Base-by-base conservation (phyloP, 495 filamentous ascomycete species). In the Lentithecium fluviatile region DNA sequence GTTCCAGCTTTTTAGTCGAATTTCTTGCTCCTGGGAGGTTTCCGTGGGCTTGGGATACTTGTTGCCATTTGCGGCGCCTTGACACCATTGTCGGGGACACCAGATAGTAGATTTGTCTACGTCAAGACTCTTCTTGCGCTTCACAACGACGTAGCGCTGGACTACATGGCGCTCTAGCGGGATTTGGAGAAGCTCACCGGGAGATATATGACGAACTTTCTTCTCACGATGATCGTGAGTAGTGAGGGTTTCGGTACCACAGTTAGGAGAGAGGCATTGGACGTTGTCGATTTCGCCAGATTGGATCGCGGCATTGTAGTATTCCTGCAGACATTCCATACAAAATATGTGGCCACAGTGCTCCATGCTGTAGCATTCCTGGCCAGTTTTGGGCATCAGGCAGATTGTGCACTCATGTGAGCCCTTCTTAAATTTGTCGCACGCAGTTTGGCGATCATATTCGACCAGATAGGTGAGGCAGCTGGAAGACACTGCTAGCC, bases 271-370 rank as follows among this genome's bases (percentile, higher is more conserved):
- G 29, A 32, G 29, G 10, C 29, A 32, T 32, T 32, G 29, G 10
- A 32, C 29, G 10, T 32, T 32, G 29, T 32, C 4, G 29, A 32
- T 77, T 64, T 95, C 85, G 1, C 94, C 94, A 70, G 95, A 88
- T 0, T 80, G 80, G 68, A 98, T 97, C 64, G 88, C 88, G 46
- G 79, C 84, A 65, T 87, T 91, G 77, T 94, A 98, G 63, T 89
- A 97, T 64, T 91, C 89, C 63, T 89, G 87, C 19, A 98, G 75
- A 66, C 94, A 98, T 4, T 78, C 62, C 32, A 86, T 75, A 70
- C 94, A 98, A 67, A 97, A 98, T 24, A 98, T 91, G 68, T 98
- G 94, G 0, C 82, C 84, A 71, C 94, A 98, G 34, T 83, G 82
- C 20, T 85, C 69, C 70, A 97, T 79, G 4, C 80, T 80, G 73